Conservation (phyloP, 345 rosid species). For the Eucalyptus cloeziana region DNA sequence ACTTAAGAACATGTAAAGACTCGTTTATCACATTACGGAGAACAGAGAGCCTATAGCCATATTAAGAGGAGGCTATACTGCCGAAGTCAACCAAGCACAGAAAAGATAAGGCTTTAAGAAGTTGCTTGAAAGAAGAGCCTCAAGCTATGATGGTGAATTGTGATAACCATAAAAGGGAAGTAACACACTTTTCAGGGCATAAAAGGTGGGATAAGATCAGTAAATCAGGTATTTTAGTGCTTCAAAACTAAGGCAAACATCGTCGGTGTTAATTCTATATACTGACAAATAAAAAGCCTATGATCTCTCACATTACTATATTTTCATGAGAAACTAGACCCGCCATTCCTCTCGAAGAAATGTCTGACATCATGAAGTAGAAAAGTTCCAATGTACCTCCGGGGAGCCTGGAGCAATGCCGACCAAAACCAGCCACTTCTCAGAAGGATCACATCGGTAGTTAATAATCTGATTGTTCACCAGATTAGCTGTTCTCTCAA, state of each 20-base stretch:
- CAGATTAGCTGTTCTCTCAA: constrained; percentile 94
- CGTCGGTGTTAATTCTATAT: not conserved
- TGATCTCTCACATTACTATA: not conserved
- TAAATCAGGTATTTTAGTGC: not conserved
- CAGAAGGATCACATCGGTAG: constrained; percentile 87
- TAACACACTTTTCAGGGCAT: not conserved
- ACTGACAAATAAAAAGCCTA: not conserved
- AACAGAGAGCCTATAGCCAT: not conserved
- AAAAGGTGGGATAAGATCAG: not conserved
- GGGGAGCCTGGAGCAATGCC: constrained; percentile 98
- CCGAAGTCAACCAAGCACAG: not conserved
- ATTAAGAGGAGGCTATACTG: not conserved
- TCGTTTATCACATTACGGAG: not conserved
- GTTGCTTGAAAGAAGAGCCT: not conserved
- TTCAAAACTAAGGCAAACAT: not conserved
- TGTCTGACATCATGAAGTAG: not conserved
- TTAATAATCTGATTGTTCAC: constrained; percentile 91
- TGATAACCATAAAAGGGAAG: not conserved
- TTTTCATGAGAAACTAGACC: not conserved
- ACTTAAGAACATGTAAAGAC: not conserved
- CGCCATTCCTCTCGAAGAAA: not conserved
- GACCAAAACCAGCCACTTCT: constrained; percentile 95
- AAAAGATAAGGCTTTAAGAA: not conserved
- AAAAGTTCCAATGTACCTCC: constrained; percentile 43
- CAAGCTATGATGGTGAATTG: not conserved